phyloP scores from a whole-genome alignment of 768 basidiomycete species.

The Auriscalpium microsporum region DNA sequence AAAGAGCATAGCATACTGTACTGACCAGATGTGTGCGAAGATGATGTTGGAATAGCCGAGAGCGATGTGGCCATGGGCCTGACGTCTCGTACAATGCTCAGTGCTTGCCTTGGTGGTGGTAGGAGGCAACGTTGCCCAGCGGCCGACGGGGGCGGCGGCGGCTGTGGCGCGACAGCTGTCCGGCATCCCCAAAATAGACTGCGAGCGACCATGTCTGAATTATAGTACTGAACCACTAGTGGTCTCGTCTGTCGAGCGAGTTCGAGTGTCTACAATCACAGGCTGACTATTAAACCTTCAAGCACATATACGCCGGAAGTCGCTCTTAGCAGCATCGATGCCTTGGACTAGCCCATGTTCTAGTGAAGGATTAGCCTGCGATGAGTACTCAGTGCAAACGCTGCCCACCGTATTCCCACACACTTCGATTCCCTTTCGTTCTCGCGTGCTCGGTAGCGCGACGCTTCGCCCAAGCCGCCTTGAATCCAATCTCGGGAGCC shows the following conservation, averaged over 20 bases:
- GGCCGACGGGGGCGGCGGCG: too few relatives aligned
- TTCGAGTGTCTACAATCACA: background rate
- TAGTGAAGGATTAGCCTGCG: too few relatives aligned
- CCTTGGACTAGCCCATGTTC: background rate
- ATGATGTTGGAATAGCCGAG: too few relatives aligned
- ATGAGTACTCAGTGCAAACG: background rate
- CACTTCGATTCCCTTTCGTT: slow-evolving; percentile 31
- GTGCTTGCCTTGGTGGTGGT: too few relatives aligned
- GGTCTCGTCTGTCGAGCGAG: background rate
- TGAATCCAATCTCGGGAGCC: slow-evolving; percentile 56
- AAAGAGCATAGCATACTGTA: too few relatives aligned
- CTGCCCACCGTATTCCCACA: slow-evolving; percentile 61
- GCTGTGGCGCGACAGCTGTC: too few relatives aligned
- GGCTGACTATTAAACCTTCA: background rate
- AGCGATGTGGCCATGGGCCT: too few relatives aligned
- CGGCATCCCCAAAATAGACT: too few relatives aligned
- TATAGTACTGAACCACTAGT: background rate
- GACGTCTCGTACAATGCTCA: too few relatives aligned
- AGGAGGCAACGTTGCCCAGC: too few relatives aligned
- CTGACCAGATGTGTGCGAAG: too few relatives aligned
- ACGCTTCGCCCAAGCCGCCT: slow-evolving; percentile 46
- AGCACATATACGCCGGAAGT: background rate
- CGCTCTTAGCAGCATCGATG: background rate
- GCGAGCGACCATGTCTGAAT: background rate
- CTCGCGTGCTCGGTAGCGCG: slow-evolving; percentile 36